These are phyloP conservation scores for Phytopythium helicoides DNA, from an alignment of 352 stramenopile genomes.

Conservation along the genomic window DNA sequence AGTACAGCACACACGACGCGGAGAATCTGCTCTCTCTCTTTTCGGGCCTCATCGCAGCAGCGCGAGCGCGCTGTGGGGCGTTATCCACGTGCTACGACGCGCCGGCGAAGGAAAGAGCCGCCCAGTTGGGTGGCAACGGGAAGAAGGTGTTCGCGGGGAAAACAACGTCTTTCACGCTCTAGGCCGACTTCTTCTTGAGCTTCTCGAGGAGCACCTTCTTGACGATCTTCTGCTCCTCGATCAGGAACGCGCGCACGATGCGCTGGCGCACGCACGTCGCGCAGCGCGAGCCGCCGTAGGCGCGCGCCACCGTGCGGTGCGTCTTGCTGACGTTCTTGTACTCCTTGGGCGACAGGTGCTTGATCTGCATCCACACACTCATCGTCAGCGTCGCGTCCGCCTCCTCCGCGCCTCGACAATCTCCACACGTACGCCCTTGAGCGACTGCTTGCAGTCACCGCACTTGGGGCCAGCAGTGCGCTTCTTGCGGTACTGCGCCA, in stretches of 20 bases:
- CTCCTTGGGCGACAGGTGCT: slow-evolving; percentile 69
- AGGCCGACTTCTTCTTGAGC: slow-evolving; percentile 83
- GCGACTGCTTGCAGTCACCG: slow-evolving; percentile 94
- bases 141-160: slow-evolving; percentile 10
- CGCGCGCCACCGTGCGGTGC: slow-evolving; percentile 95
- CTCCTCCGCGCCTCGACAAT: too few species aligned
- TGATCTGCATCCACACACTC: slow-evolving; percentile 56
- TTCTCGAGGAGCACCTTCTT: slow-evolving; percentile 99
- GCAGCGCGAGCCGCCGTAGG: slow-evolving; percentile 96
- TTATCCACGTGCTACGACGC: slow-evolving; percentile 5
- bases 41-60: slow-evolving; percentile 1
- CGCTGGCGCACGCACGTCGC: slow-evolving; percentile 92
- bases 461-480: slow-evolving; percentile 93
- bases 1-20: too few species aligned
- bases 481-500: slow-evolving; percentile 96
- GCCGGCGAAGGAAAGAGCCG: neutral
- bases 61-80: neutral
- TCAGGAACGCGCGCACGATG: slow-evolving; percentile 98
- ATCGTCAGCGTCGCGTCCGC: too few species aligned
- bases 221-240: slow-evolving; percentile 99
- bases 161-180: slow-evolving; percentile 16
- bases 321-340: slow-evolving; percentile 82
- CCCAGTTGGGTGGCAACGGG: slow-evolving; percentile 8
- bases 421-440: slow-evolving; percentile 58
- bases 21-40: too few species aligned